Conservation (phyloP, 2,329 filamentous ascomycete genomes). For the Mycocentrospora acerina region DNA sequence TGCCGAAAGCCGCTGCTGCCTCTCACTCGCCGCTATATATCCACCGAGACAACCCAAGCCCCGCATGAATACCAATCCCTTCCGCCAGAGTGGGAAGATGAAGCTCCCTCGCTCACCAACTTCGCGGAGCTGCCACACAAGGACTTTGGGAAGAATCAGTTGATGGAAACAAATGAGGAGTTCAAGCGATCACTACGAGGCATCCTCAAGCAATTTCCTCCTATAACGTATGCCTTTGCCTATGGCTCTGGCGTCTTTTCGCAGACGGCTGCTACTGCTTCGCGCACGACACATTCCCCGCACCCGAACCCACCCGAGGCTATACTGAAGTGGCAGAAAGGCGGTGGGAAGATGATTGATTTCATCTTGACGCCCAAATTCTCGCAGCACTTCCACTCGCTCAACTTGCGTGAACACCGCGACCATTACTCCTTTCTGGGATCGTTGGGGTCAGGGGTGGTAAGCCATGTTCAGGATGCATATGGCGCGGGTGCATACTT, state of each 20-base stretch:
- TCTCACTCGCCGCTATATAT: conserved; percentile 25
- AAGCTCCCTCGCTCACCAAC: conserved; percentile 68
- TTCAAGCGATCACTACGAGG: conserved; percentile 88
- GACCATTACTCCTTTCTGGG: conserved; percentile 90
- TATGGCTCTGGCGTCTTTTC: conserved; percentile 97
- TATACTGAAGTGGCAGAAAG: conserved; percentile 81
- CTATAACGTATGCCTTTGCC: conserved; percentile 94
- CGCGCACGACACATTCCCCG: conserved; percentile 60
- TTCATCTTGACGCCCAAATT: conserved; percentile 96
- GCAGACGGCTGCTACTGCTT: conserved; percentile 59
- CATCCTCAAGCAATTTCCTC: conserved; percentile 90
- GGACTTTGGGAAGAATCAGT: conserved; percentile 91
- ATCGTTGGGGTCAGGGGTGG: conserved; percentile 78
- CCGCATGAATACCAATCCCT: conserved; percentile 33
- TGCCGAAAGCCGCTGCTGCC: conserved; percentile 25
- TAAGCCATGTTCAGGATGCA: conserved; percentile 81
- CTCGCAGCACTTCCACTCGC: conserved; percentile 93
- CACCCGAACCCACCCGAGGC: conserved; percentile 82
- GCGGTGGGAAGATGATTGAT: conserved; percentile 94
- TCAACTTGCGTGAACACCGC: conserved; percentile 85
- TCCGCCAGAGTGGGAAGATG: conserved; percentile 70
- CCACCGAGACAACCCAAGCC: conserved; percentile 25
- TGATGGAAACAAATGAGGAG: conserved; percentile 89
- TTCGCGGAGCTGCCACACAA: conserved; percentile 76
- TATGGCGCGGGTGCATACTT: conserved; percentile 97